These are phyloP conservation scores for Talaromyces sp. DNA, from an alignment of 2,329 filamentous ascomycete genomes.

Conservation along the genomic window DNA sequence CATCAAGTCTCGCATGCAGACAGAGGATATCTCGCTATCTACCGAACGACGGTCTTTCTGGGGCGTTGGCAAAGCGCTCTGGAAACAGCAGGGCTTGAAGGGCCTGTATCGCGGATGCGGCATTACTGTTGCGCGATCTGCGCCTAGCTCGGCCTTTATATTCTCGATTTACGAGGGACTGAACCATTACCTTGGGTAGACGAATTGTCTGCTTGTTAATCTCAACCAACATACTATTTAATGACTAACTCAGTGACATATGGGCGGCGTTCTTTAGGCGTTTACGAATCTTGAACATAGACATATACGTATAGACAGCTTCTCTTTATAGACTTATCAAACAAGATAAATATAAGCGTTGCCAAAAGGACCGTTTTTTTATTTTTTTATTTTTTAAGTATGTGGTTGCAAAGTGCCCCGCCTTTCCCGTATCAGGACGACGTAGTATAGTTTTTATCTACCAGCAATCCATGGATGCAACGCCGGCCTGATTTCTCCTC, in stretches of 20 bases:
- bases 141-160: constrained; percentile 95
- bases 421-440: background rate
- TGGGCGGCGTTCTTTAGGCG: background rate
- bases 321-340: background rate
- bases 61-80: constrained; percentile 66
- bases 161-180: constrained; percentile 92
- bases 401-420: background rate
- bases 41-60: constrained; percentile 58
- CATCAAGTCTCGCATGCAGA: constrained; percentile 96
- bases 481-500: background rate
- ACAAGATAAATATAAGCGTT: background rate
- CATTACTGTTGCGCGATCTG: constrained; percentile 80
- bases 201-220: background rate
- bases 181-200: constrained; percentile 56
- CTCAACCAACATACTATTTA: background rate
- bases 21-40: constrained; percentile 54
- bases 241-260: background rate
- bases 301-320: background rate
- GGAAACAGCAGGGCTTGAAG: constrained; percentile 71
- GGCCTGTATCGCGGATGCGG: constrained; percentile 92
- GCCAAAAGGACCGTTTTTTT: background rate
- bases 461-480: background rate
- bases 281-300: background rate
- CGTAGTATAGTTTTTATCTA: background rate
- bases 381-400: background rate